A percentile compares a stretch with the other conserved stretches of the same genome.
Evolutionary conservation across 176 grass and related monocot species (phyloP).

Genomic region (Cenchrus fungigraminus): DNA sequence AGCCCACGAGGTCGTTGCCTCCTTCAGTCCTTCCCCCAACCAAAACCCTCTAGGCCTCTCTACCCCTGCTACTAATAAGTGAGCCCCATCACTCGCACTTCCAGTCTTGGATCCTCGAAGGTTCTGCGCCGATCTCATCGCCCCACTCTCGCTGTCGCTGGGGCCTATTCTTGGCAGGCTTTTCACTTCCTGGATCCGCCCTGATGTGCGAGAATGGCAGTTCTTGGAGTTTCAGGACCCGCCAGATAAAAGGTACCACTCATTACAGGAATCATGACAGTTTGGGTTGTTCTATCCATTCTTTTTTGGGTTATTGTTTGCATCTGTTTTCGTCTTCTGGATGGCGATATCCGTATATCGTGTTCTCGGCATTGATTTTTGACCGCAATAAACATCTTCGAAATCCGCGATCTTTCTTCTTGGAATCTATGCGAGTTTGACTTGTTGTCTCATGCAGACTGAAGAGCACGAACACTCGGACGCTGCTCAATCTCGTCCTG

Average conservation of each 20-base stretch:
- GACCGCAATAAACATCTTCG: neutral
- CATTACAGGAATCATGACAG: neutral
- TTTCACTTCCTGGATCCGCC: slow-evolving; percentile 42
- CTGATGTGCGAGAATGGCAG: slow-evolving; percentile 9
- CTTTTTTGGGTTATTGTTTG: slow-evolving; percentile 3
- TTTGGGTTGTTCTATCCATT: neutral
- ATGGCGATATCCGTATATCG: neutral
- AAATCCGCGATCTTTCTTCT: slow-evolving; percentile 24
- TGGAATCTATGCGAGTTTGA: slow-evolving; percentile 36
- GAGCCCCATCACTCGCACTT: slow-evolving; percentile 6
- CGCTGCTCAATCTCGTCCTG: slow-evolving; percentile 18
- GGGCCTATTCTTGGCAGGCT: slow-evolving; percentile 38
- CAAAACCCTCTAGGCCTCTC: slow-evolving; percentile 33
- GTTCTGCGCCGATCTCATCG: slow-evolving; percentile 24
- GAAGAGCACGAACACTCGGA: slow-evolving; percentile 18
- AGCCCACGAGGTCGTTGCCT: slow-evolving; percentile 60
- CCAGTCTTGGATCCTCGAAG: slow-evolving; percentile 34
- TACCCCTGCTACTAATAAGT: slow-evolving; percentile 22
- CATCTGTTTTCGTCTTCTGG: neutral
- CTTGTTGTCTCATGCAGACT: slow-evolving; percentile 43
- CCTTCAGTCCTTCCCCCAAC: neutral
- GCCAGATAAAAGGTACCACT: slow-evolving; percentile 13
- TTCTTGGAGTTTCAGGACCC: slow-evolving; percentile 24
- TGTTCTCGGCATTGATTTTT: slow-evolving; percentile 42
- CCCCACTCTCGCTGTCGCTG: slow-evolving; percentile 20